Evolutionary conservation across 306 rosid species (phyloP).

Genomic region (Trichosanthes cucumerina): DNA sequence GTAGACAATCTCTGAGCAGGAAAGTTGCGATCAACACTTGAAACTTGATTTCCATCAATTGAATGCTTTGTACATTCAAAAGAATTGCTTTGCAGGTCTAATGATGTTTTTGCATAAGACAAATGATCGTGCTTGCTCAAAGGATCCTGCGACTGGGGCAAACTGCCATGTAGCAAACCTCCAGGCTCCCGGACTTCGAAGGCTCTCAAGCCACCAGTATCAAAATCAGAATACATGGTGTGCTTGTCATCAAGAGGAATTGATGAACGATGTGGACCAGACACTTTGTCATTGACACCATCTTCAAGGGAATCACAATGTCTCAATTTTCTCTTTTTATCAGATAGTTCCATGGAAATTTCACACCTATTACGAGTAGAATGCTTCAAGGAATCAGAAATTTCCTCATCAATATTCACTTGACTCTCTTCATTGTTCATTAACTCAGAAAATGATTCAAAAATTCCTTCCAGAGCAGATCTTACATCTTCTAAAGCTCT

Average conservation of each 20-base stretch:
- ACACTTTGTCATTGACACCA: conserved; percentile 29
- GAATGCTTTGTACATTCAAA: conserved; percentile 49
- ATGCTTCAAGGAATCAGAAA: conserved; percentile 36
- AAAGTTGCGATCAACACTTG: conserved; percentile 38
- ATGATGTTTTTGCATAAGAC: conserved; percentile 42
- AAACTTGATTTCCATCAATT: conserved; percentile 35
- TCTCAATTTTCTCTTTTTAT: conserved; percentile 31
- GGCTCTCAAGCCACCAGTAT: conserved; percentile 43
- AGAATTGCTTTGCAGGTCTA: conserved; percentile 49
- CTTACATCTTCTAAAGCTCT: conserved; percentile 30
- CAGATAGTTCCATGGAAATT: conserved; percentile 37
- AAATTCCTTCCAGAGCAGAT: conserved; percentile 36
- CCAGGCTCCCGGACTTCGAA: conserved; percentile 40
- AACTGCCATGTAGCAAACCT: conserved; percentile 35
- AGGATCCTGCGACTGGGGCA: conserved; percentile 49
- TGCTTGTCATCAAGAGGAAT: conserved; percentile 30
- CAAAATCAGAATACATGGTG: conserved; percentile 35
- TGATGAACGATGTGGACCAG: conserved; percentile 32
- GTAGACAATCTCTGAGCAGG: conserved; percentile 50
- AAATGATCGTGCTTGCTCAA: conserved; percentile 47
- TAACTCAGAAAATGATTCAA: conserved; percentile 33
- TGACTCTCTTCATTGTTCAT: conserved; percentile 33
- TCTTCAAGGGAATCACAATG: conserved; percentile 26
- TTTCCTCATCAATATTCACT: conserved; percentile 53
- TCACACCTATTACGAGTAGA: conserved; percentile 38